These are phyloP conservation scores for Termitomyces sp. DNA, from an alignment of 768 basidiomycete species.

Conservation along the genomic window DNA sequence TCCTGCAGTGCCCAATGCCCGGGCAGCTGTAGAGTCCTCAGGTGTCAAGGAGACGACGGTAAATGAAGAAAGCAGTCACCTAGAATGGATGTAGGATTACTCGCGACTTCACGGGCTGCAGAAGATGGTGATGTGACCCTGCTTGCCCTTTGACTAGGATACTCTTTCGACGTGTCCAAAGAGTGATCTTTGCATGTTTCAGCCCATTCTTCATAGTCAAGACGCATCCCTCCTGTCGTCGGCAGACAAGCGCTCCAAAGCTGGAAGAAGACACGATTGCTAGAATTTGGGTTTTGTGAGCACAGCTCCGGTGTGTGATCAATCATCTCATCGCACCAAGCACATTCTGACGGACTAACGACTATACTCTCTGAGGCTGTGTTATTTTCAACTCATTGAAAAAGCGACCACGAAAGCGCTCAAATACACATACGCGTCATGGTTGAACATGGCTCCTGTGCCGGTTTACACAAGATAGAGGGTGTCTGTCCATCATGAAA, in stretches of 20 bases:
- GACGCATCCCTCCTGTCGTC: conserved; percentile 3
- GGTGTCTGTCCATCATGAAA: conserved; percentile 7
- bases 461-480: not conserved
- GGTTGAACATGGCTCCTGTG: conserved; percentile 6
- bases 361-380: not conserved
- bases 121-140: conserved; percentile 4
- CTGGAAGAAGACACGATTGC: conserved; percentile 26
- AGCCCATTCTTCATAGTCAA: conserved; percentile 6
- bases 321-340: conserved; percentile 13
- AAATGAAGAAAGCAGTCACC: conserved; percentile 3
- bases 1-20: not conserved
- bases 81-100: conserved; percentile 5
- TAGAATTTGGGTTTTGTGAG: conserved; percentile 5
- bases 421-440: conserved; percentile 2
- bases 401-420: not conserved
- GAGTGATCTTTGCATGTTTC: conserved; percentile 6
- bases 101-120: not conserved
- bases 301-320: not conserved
- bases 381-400: not conserved
- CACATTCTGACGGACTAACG: conserved; percentile 11
- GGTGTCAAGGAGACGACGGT: not conserved
- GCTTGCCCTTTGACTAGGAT: not conserved
- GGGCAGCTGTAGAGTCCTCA: not conserved
- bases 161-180: conserved; percentile 7
- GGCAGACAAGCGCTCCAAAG: conserved; percentile 20